Evolutionary conservation across 2,329 filamentous ascomycete species (phyloP).

Genomic region (Aspergillus aculeatus): DNA sequence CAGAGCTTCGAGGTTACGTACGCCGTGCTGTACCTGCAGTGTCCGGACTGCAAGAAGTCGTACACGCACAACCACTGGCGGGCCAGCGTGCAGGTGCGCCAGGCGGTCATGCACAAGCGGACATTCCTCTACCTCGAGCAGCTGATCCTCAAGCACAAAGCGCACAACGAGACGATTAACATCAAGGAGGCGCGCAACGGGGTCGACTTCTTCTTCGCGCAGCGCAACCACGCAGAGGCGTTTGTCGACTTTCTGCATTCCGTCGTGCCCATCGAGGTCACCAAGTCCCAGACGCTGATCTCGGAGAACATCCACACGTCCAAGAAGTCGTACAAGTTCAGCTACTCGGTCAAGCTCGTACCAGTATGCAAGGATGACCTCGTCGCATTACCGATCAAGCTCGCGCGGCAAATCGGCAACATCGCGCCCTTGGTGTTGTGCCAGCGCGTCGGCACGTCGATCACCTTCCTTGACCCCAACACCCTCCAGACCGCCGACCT

Average conservation of each 20-base stretch:
- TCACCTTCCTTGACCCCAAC: conserved; percentile 86
- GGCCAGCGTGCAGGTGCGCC: conserved; percentile 88
- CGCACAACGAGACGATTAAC: conserved; percentile 91
- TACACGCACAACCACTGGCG: conserved; percentile 97
- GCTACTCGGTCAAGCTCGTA: conserved; percentile 82
- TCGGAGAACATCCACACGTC: conserved; percentile 90
- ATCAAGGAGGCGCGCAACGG: conserved; percentile 97
- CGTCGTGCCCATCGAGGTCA: conserved; percentile 72
- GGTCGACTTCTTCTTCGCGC: conserved; percentile 91
- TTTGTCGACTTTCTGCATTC: conserved; percentile 89
- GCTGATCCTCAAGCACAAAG: conserved; percentile 89
- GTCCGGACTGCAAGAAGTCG: conserved; percentile 79
- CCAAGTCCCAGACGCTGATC: conserved; percentile 90
- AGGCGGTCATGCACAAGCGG: conserved; percentile 95
- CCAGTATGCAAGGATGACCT: conserved; percentile 97
- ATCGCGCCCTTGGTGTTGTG: conserved; percentile 84
- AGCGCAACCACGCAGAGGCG: conserved; percentile 77
- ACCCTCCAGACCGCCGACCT: conserved; percentile 91
- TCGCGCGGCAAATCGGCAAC: conserved; percentile 84
- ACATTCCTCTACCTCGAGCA: conserved; percentile 84
- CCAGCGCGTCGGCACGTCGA: conserved; percentile 80
- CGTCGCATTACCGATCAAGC: conserved; percentile 81
- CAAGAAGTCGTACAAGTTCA: conserved; percentile 91
- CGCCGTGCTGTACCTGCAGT: conserved; percentile 10
- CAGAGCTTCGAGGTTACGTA: conserved; percentile 15